Evolutionary conservation across 176 grass and related monocot species (phyloP).

Genomic region (Dactylis glomerata): DNA sequence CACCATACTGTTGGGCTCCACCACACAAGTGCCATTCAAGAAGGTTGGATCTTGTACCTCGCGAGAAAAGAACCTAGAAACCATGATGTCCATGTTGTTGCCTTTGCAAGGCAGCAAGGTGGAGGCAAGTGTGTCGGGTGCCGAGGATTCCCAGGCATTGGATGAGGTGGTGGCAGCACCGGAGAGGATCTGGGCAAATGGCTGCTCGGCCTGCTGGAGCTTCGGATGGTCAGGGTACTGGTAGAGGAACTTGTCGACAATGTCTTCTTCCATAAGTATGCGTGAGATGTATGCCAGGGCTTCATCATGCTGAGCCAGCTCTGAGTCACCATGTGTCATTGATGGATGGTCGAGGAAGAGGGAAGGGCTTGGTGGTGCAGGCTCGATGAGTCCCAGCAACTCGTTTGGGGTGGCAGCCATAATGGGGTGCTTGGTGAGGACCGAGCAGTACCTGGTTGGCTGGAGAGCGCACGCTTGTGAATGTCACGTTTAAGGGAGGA

Average conservation of each 20-base stretch:
- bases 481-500: too few species aligned
- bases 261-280: conserved; percentile 37
- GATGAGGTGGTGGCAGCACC: not conserved
- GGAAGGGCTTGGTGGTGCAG: not conserved
- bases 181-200: conserved; percentile 29
- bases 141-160: not conserved
- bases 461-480: too few species aligned
- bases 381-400: not conserved
- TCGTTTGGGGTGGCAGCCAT: not conserved
- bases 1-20: not conserved
- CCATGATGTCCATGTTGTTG: not conserved
- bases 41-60: not conserved
- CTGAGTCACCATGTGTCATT: not conserved
- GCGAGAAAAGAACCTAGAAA: not conserved
- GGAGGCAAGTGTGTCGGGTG: not conserved
- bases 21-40: not conserved
- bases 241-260: conserved; percentile 24
- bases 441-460: too few species aligned
- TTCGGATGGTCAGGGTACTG: conserved; percentile 28
- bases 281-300: not conserved
- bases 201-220: conserved; percentile 25
- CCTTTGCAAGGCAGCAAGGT: not conserved
- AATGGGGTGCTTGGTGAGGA: not conserved
- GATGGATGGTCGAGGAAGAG: not conserved
- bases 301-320: not conserved